Percentiles rank a stretch among this genome's conserved stretches.
Evolutionary conservation across 345 rosid species (phyloP).

Genomic region (Eutrema heterophyllum): DNA sequence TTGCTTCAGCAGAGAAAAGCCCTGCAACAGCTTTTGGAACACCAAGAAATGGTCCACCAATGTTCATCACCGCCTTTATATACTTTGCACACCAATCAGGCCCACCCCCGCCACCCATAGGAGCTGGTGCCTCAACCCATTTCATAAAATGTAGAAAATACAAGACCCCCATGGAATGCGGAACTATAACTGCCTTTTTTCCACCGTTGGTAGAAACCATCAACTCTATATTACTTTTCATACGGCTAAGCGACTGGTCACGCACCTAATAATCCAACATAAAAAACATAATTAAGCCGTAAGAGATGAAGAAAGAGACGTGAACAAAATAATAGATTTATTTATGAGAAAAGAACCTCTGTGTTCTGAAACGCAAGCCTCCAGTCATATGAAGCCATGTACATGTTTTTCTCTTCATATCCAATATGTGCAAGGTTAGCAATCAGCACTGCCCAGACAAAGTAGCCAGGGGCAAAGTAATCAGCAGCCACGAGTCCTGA

Average conservation of each 20-base stretch:
- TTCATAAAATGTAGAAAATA: slow-evolving; percentile 96
- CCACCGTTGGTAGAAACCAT: slow-evolving; percentile 85
- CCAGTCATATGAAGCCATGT: slow-evolving; percentile 99
- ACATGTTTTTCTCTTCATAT: slow-evolving; percentile 94
- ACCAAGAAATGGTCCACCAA: slow-evolving; percentile 94
- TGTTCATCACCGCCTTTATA: slow-evolving; percentile 89
- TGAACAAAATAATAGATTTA: not conserved
- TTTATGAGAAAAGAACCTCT: slow-evolving; percentile 45
- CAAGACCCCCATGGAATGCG: slow-evolving; percentile 97
- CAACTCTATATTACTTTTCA: slow-evolving; percentile 76
- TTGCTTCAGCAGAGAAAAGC: slow-evolving; percentile 94
- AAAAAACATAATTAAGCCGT: slow-evolving; percentile 5
- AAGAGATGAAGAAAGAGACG: not conserved
- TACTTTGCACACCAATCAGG: slow-evolving; percentile 91
- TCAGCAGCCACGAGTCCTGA: slow-evolving; percentile 98
- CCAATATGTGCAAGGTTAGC: slow-evolving; percentile 94
- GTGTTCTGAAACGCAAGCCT: slow-evolving; percentile 93
- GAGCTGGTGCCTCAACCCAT: slow-evolving; percentile 99
- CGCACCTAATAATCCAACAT: slow-evolving; percentile 54
- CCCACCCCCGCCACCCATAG: slow-evolving; percentile 97
- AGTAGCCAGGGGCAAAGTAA: slow-evolving; percentile 93
- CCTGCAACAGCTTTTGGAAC: slow-evolving; percentile 88
- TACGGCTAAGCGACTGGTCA: slow-evolving; percentile 80
- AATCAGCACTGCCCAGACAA: slow-evolving; percentile 96
- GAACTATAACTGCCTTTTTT: slow-evolving; percentile 78